Percentiles rank a stretch among this genome's conserved stretches.
These are phyloP conservation scores for Pythium phragmitis DNA, from an alignment of 352 stramenopile species.

Conservation along the genomic window DNA sequence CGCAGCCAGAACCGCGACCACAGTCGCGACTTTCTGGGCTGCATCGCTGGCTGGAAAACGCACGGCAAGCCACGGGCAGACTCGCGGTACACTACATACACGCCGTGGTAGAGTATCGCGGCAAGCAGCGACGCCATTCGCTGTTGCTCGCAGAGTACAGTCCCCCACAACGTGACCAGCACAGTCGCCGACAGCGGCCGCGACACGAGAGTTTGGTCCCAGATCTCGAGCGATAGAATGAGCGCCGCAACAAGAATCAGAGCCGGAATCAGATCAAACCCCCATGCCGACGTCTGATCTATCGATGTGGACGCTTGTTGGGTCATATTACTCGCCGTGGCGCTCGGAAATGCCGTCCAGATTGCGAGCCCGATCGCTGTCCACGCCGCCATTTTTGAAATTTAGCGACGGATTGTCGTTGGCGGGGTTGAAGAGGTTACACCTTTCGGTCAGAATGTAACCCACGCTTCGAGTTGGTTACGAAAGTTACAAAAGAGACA, in stretches of 20 bases:
- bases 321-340: background rate
- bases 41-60: constrained; percentile 31
- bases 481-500: no score
- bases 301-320: background rate
- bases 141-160: constrained; percentile 31
- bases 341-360: background rate
- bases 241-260: constrained; percentile 47
- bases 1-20: constrained; percentile 56
- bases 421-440: constrained; percentile 1
- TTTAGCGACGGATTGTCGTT: background rate
- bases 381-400: constrained; percentile 4
- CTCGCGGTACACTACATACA: constrained; percentile 35
- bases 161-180: constrained; percentile 41
- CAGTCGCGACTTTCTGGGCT: constrained; percentile 27
- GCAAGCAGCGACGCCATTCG: constrained; percentile 49
- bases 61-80: constrained; percentile 37
- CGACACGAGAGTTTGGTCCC: constrained; percentile 45
- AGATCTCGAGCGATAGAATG: constrained; percentile 67
- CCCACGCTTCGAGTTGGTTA: no score
- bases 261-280: constrained; percentile 30
- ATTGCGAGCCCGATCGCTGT: background rate
- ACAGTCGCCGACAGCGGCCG: constrained; percentile 37
- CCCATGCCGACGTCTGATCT: background rate
- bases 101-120: constrained; percentile 42
- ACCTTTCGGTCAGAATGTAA: background rate